Base-by-base conservation (phyloP, 2,329 filamentous ascomycete species). In the Cladosporium oxysporum region DNA sequence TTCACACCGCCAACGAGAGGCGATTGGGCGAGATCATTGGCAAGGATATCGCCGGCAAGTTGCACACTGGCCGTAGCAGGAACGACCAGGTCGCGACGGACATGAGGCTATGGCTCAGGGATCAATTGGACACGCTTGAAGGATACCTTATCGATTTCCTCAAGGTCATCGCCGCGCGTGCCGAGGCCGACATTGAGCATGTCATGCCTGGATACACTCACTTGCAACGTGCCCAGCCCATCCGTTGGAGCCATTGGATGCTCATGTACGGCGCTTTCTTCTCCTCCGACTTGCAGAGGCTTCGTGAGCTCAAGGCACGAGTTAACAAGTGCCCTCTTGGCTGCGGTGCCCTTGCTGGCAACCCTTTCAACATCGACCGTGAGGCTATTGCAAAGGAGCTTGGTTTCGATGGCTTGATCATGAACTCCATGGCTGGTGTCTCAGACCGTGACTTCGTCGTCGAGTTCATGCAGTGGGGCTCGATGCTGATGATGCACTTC, bases 61-160 rank as follows among this genome's bases (percentile, higher is more conserved):
- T 97, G 66, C 93, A 97, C 80, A 97, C 93, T n/a, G 82, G 83
- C 52, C 89, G 93, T 62, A 93, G 90, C 77, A 87, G 93, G 72
- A 97, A 97, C 75, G 93, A 97, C 80, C 93, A 97, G 80, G 88
- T 96, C 65, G 92, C 89, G 58, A 93, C 90, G 26, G 92, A 96
- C 74, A 94, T 97, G 91, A 89, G 92, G 68, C 83, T 97, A 77
- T 97, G 92, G 92, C 80, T 96, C 69, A 85, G 92, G 52, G 89
- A 93, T 69, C 85, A 90, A 80, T 82, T 97, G 66, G 84, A 84
- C 65, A 83, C 83, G 69, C 87, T 96, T 61, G 91, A 96, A 72
- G 77, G 72, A 41, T 87, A 88, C 72, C 83, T 97, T 5, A 82
- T 87, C 52, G 84, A 87, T 64, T 85, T 96, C 71, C 81, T 97